Evolutionary conservation across 2,329 filamentous ascomycete species (phyloP).

Genomic region (Fusarium sp.): DNA sequence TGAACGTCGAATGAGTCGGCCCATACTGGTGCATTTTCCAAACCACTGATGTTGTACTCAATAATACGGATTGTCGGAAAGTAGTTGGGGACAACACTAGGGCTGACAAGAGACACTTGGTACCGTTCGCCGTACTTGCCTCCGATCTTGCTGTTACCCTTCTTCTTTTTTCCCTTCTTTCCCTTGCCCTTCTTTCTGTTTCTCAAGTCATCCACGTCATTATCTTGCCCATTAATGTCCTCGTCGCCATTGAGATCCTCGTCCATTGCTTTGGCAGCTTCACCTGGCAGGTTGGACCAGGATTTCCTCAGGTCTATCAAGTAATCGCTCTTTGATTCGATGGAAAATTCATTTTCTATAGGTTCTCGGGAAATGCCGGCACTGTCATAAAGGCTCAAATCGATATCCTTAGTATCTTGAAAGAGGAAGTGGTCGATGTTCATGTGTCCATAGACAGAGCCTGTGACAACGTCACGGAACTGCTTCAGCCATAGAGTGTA

Average conservation of each 20-base stretch:
- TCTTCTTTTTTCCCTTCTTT: slow-evolving; percentile 63
- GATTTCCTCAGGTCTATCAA: slow-evolving; percentile 78
- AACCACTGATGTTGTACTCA: slow-evolving; percentile 89
- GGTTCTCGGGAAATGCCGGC: slow-evolving; percentile 33
- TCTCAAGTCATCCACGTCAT: slow-evolving; percentile 33
- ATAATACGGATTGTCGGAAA: slow-evolving; percentile 91
- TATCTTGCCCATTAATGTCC: slow-evolving; percentile 40
- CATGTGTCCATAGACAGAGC: slow-evolving; percentile 91
- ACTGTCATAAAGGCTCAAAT: slow-evolving; percentile 62
- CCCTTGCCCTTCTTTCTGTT: slow-evolving; percentile 43
- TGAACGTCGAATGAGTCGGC: slow-evolving; percentile 49
- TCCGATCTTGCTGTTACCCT: slow-evolving; percentile 70
- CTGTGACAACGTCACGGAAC: slow-evolving; percentile 89
- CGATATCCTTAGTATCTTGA: slow-evolving; percentile 83
- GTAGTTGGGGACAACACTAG: slow-evolving; percentile 93
- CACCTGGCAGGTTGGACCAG: slow-evolving; percentile 82
- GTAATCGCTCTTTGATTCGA: slow-evolving; percentile 75
- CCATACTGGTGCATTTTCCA: slow-evolving; percentile 70
- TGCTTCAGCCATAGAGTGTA: slow-evolving; percentile 91
- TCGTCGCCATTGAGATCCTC: slow-evolving; percentile 34
- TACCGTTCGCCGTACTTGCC: slow-evolving; percentile 88
- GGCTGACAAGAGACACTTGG: slow-evolving; percentile 81
- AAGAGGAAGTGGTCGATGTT: slow-evolving; percentile 98
- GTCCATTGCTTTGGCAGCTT: slow-evolving; percentile 48
- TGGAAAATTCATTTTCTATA: slow-evolving; percentile 67